Base-by-base conservation (phyloP, 1,284 basidiomycete genomes). In the Afroboletus lepidellus region DNA sequence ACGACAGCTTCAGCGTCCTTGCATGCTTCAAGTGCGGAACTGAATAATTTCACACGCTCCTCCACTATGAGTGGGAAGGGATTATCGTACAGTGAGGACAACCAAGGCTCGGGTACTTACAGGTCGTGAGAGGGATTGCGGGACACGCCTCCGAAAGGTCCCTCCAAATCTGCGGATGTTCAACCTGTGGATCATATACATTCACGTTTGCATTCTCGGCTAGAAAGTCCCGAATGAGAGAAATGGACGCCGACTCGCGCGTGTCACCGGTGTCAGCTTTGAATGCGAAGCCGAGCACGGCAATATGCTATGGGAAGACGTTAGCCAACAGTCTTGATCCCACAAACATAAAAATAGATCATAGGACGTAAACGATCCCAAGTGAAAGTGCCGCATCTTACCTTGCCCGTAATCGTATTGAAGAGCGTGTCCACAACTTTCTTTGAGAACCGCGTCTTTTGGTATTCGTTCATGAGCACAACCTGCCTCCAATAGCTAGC, bases 241-340 rank as follows among this genome's bases (percentile, higher is more conserved):
- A 90, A 74, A 98, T 98, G 21, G 96, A 85, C n/a, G 96, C 87
- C 8, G 94, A 95, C 77, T 98, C 96, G 70, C 97, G 93, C 48
- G 94, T 97, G 72, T 98, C 94, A 59, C 94, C 94, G 21, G 94
- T 98, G 72, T 97, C 94, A 44, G 93, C 93, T 78, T 95, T 95
- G 84, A 94, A 95, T 7, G 92, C 92, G 68, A 96, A 97, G 18
- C 96, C 97, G 46, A 99, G 87, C 41, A 99, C 89, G 41, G 96
- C 92, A 64, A 99, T 94, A 68, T 87, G 87, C 92, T 99, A 69
- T 30, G 48, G 29, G 30, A 30, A 51, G 23, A 33, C 6, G 32
- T 55, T 9, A 65, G 44, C 16, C 25, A 29, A 16, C 6, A 32
- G 8, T 12, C 41, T 38, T 25, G 24, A 25, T 48, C 46, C 24